Base-by-base conservation (phyloP, 164 flowering plant genomes). In the Piper betle region DNA sequence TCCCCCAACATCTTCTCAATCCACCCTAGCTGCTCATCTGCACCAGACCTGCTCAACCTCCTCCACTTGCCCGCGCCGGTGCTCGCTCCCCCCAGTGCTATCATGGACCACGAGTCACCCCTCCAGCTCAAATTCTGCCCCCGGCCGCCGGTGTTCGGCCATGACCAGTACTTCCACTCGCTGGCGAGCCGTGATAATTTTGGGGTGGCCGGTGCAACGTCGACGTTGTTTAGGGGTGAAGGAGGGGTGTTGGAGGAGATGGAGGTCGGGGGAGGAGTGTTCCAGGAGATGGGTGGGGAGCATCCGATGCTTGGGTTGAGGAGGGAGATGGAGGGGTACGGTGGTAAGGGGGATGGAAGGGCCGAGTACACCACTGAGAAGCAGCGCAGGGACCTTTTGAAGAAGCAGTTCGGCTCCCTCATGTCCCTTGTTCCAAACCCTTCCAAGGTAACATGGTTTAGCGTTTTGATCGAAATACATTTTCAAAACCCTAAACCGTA, bases 331-430 rank as follows among this genome's bases (percentile, higher is more conserved):
- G 66, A 53, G 43, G 68, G 62, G 25, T 41, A 53, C 13, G 64
- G 71, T 11, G 68, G 52, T 39, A 62, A 66, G 39, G 70, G 65
- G n/a, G 79, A 74, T 3, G 79, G 75, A 59, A 70, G 69, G 18
- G 60, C 75, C 18, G 80, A 82, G 38, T 88, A 78, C 65, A 73
- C 87, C 6, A 88, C 93, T 39, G 99, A 94, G 71, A 75, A 73
- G 55, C 81, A 91, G 16, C 80, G 97, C 76, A 82, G 99, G 70
- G 77, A 72, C 37, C 87, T 84, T 8, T 60, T 94, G 70, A 84
- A 79, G 64, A 81, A 67, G 52, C 85, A 78, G 69, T 94, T 20
- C 59, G 18, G 64, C 11, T 84, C 82, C 20, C 71, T 94, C 72
- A 77, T 64, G 70, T 62, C 39, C 25, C 69, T 94, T 62, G 72